These are phyloP conservation scores for Candida montana DNA, from an alignment of 805 yeast species.

Conservation along the genomic window DNA sequence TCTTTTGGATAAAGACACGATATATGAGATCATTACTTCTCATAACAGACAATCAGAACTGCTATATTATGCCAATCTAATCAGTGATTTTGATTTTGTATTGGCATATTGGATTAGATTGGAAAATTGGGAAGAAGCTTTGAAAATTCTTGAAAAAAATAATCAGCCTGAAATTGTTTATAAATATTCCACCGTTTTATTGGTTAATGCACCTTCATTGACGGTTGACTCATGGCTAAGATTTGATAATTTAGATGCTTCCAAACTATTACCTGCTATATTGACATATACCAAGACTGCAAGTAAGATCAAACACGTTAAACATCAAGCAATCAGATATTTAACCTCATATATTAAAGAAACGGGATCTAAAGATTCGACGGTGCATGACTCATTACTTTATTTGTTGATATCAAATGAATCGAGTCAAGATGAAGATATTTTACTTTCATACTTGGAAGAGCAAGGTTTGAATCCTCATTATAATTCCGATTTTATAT, in stretches of 20 bases:
- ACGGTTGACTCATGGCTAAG: constrained; percentile 81
- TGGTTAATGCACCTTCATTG: constrained; percentile 60
- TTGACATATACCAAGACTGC: constrained; percentile 56
- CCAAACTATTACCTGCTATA: constrained; percentile 69
- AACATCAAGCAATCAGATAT: constrained; percentile 64
- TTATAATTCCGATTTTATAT: constrained; percentile 68
- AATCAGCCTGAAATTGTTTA: constrained; percentile 49
- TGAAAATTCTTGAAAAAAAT: constrained; percentile 48
- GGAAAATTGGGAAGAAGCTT: constrained; percentile 70
- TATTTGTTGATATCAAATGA: constrained; percentile 50
- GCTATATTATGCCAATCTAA: constrained; percentile 58
- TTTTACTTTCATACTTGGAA: constrained; percentile 47
- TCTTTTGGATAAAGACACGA: constrained; percentile 56
- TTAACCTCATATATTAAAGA: constrained; percentile 49
- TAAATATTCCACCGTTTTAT: constrained; percentile 60
- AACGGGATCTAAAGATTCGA: constrained; percentile 36
- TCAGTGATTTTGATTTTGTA: constrained; percentile 65
- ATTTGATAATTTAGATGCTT: constrained; percentile 47
- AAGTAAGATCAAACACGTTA: constrained; percentile 33
- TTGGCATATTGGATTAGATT: constrained; percentile 61
- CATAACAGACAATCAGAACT: constrained; percentile 63
- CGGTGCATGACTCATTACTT: constrained; percentile 65
- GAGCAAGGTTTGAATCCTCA: constrained; percentile 31
- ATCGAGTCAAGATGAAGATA: constrained; percentile 34
- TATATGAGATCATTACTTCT: constrained; percentile 64